Conservation (phyloP, 1,139 yeast species). For the Debaryomyces coudertii region DNA sequence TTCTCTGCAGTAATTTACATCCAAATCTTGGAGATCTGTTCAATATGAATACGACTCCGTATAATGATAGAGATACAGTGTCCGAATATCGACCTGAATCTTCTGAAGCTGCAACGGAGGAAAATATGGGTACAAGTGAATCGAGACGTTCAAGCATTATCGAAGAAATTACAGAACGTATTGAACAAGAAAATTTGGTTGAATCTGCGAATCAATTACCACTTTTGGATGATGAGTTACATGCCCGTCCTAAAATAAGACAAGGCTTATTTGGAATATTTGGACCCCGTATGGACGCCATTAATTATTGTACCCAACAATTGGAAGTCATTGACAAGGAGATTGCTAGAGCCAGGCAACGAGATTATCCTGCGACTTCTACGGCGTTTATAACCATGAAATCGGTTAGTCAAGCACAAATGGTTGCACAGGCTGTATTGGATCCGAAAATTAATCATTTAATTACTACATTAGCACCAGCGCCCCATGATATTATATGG, state of each 20-base stretch:
- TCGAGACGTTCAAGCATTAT: conserved; percentile 14
- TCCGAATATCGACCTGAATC: neutral
- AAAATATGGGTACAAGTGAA: neutral
- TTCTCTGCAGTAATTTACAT: conserved; percentile 30
- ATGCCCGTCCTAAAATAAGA: conserved; percentile 53
- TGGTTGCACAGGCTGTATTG: conserved; percentile 85
- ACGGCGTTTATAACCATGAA: conserved; percentile 84
- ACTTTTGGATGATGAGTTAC: conserved; percentile 32
- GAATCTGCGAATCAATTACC: conserved; percentile 27
- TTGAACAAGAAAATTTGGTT: conserved; percentile 13
- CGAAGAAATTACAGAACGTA: conserved; percentile 21
- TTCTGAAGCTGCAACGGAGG: neutral
- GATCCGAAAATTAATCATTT: conserved; percentile 78
- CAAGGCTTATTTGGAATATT: conserved; percentile 55
- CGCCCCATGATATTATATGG: conserved; percentile 88
- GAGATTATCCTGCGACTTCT: conserved; percentile 64
- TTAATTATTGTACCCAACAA: conserved; percentile 59
- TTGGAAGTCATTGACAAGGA: conserved; percentile 60
- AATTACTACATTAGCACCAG: conserved; percentile 79
- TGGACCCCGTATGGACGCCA: conserved; percentile 66
- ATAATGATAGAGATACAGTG: conserved; percentile 4
- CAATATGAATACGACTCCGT: conserved; percentile 19
- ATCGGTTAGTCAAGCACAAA: conserved; percentile 83
- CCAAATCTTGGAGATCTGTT: conserved; percentile 35
- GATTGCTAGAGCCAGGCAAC: conserved; percentile 57